Percentiles rank a stretch among this genome's conserved stretches.
Evolutionary conservation across 2,329 filamentous ascomycete species (phyloP).

Genomic region (Neobulgaria alba): DNA sequence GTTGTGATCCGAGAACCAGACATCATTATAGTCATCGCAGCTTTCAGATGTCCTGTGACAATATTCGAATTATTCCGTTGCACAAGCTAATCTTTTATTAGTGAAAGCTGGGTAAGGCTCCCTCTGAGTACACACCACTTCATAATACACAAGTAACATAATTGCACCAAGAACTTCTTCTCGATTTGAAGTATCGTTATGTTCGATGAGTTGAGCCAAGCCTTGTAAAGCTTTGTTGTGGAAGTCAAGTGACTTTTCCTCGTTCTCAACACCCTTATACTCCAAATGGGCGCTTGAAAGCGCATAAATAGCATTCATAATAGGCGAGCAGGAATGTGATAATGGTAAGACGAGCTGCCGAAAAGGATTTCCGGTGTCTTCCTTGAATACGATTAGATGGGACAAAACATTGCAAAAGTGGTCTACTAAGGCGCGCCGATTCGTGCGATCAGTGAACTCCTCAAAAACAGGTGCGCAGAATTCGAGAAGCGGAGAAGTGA

Average conservation of each 20-base stretch:
- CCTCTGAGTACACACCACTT: slow-evolving; percentile 41
- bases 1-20: slow-evolving; percentile 37
- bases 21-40: slow-evolving; percentile 52
- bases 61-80: slow-evolving; percentile 51
- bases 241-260: slow-evolving; percentile 48
- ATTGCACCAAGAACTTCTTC: slow-evolving; percentile 54
- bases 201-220: slow-evolving; percentile 47
- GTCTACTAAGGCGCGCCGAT: slow-evolving; percentile 47
- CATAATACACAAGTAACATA: slow-evolving; percentile 54
- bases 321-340: slow-evolving; percentile 43
- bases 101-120: neutral
- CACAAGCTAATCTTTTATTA: slow-evolving; percentile 39
- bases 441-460: slow-evolving; percentile 47
- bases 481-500: slow-evolving; percentile 34
- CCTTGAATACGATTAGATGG: slow-evolving; percentile 56
- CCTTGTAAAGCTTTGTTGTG: slow-evolving; percentile 52
- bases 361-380: slow-evolving; percentile 55
- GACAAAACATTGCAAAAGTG: slow-evolving; percentile 57
- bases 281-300: slow-evolving; percentile 78
- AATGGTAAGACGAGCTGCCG: slow-evolving; percentile 55
- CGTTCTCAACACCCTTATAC: slow-evolving; percentile 45
- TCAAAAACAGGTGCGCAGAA: slow-evolving; percentile 45
- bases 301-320: slow-evolving; percentile 80
- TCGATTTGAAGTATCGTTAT: slow-evolving; percentile 39
- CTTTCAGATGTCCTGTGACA: slow-evolving; percentile 52